Conservation (phyloP, 2,329 filamentous ascomycete species). For the Scorias spongiosa region DNA sequence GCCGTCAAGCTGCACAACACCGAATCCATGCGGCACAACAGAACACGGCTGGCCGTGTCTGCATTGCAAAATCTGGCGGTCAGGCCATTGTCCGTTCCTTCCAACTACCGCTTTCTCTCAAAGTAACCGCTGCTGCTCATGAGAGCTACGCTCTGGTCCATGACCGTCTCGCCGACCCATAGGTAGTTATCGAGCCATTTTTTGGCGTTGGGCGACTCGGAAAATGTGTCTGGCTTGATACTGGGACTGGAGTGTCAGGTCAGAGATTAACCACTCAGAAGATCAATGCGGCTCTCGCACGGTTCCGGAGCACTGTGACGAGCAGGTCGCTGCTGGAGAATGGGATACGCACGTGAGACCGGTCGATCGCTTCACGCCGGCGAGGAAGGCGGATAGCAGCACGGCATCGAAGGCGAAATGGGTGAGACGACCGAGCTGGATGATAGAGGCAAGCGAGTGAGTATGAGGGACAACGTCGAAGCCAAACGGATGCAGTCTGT, state of each 20-base stretch:
- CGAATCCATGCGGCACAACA: no score
- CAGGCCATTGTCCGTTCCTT: no score
- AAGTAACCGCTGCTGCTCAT: slow-evolving; percentile 82
- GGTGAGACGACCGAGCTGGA: slow-evolving; percentile 77
- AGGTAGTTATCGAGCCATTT: slow-evolving; percentile 90
- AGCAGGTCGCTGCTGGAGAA: neutral
- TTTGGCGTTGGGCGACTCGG: slow-evolving; percentile 68
- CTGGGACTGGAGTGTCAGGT: slow-evolving; percentile 50
- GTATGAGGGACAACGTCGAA: neutral
- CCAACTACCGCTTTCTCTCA: slow-evolving; percentile 58
- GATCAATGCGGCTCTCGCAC: no score
- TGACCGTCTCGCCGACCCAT: slow-evolving; percentile 89
- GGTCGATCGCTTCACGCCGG: slow-evolving; percentile 92
- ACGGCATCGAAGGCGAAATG: slow-evolving; percentile 96
- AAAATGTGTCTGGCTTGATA: slow-evolving; percentile 72
- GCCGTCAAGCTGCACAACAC: no score
- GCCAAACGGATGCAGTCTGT: neutral
- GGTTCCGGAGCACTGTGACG: no score
- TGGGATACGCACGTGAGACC: slow-evolving; percentile 74
- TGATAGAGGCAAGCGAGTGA: slow-evolving; percentile 49
- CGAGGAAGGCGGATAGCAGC: slow-evolving; percentile 88
- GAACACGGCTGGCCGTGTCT: no score
- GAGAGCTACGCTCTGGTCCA: slow-evolving; percentile 91
- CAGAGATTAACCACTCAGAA: neutral
- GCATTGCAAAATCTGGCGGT: no score